phyloP scores from a whole-genome alignment of 192 early-diverging fungal species.

The Mortierella alpina region DNA sequence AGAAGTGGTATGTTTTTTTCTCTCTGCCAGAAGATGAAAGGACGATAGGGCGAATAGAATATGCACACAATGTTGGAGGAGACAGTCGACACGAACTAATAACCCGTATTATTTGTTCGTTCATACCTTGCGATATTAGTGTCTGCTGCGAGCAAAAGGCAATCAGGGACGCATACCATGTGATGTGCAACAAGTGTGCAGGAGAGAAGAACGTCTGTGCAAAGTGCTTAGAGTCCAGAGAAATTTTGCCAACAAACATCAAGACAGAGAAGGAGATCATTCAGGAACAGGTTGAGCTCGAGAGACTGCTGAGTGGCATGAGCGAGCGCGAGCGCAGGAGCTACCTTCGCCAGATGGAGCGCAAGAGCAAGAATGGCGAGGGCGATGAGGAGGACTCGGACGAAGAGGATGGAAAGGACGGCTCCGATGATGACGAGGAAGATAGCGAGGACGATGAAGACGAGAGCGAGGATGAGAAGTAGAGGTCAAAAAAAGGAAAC shows the following conservation, averaged over 20 bases:
- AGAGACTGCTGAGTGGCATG: conserved; percentile 76
- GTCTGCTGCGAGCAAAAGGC: conserved; percentile 82
- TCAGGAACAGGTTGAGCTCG: conserved; percentile 80
- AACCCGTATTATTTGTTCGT: conserved; percentile 6
- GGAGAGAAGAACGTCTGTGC: conserved; percentile 85
- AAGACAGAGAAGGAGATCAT: conserved; percentile 73
- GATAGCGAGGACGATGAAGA: conserved; percentile 54
- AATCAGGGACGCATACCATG: conserved; percentile 95
- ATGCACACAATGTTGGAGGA: background rate
- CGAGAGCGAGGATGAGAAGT: conserved; percentile 53
- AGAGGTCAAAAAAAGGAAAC: conserved; percentile 13
- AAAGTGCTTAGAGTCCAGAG: conserved; percentile 82
- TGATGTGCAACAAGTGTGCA: conserved; percentile 91
- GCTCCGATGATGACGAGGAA: conserved; percentile 67
- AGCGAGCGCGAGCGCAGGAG: conserved; percentile 85
- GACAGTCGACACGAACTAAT: background rate
- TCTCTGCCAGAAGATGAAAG: background rate
- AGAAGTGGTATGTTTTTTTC: conserved; percentile 79
- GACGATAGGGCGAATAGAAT: background rate
- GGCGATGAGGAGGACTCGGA: conserved; percentile 54
- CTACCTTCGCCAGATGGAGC: conserved; percentile 82
- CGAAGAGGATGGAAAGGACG: conserved; percentile 60
- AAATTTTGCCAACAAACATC: conserved; percentile 71
- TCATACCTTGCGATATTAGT: conserved; percentile 35
- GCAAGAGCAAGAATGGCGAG: conserved; percentile 61